Evolutionary conservation across 1,284 basidiomycete species (phyloP).

Genomic region (Amylostereum chailletii): DNA sequence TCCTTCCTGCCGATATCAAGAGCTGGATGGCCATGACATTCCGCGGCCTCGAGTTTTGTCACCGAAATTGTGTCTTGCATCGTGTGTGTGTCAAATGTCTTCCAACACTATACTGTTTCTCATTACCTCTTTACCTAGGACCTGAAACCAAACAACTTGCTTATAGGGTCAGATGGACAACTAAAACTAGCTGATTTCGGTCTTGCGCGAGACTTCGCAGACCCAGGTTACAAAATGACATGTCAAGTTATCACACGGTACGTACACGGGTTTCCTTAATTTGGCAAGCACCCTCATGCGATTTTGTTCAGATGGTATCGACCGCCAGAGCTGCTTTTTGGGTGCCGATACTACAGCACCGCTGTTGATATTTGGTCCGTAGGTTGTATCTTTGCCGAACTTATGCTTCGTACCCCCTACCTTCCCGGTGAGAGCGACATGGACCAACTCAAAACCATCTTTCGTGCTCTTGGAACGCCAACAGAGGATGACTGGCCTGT

Average conservation of each 20-base stretch:
- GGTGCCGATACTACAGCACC: conserved; percentile 80
- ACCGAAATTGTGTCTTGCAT: conserved; percentile 90
- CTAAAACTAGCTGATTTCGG: conserved; percentile 99
- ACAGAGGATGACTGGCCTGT: conserved; percentile 97
- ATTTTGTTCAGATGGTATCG: conserved; percentile 80
- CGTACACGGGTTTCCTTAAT: conserved; percentile 11
- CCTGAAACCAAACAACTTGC: conserved; percentile 97
- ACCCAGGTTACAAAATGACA: conserved; percentile 94
- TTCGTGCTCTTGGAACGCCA: conserved; percentile 91
- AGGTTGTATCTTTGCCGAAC: conserved; percentile 92
- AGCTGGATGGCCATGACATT: conserved; percentile 99
- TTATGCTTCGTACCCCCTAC: conserved; percentile 92
- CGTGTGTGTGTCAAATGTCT: conserved; percentile 45
- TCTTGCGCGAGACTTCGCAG: conserved; percentile 91
- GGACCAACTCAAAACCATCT: conserved; percentile 93
- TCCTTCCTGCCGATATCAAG: conserved; percentile 94
- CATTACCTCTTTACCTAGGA: conserved; percentile 46
- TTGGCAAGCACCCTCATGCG: conserved; percentile 3
- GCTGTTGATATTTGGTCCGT: conserved; percentile 93
- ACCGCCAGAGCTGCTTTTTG: conserved; percentile 88
- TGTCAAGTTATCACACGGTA: conserved; percentile 95
- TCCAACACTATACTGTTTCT: too few species aligned
- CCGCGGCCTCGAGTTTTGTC: conserved; percentile 94
- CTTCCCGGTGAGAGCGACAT: conserved; percentile 91
- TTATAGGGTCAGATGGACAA: conserved; percentile 85